These are phyloP conservation scores for Hansenula anomala DNA, from an alignment of 1,139 yeast genomes.

Conservation along the genomic window DNA sequence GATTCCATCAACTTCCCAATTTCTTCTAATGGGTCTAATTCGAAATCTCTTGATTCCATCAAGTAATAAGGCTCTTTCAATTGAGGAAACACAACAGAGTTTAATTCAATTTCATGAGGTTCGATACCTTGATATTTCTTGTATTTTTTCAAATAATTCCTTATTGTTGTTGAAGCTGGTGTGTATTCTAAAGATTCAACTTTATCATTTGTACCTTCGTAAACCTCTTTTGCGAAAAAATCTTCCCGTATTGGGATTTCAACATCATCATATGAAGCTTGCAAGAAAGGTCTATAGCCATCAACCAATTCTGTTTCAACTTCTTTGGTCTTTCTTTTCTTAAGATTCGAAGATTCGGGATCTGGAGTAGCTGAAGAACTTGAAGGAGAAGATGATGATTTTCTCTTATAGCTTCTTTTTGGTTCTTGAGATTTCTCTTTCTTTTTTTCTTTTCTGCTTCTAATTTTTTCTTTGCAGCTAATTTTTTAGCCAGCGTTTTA, in stretches of 20 bases:
- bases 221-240: constrained; percentile 18
- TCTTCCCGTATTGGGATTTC: constrained; percentile 17
- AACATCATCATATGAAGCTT: constrained; percentile 10
- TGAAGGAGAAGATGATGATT: too few relatives aligned
- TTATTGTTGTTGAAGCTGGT: constrained; percentile 11
- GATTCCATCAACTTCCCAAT: constrained; percentile 57
- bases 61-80: constrained; percentile 26
- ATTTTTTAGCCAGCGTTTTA: not conserved
- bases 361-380: not conserved
- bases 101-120: constrained; percentile 15
- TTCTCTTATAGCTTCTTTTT: too few relatives aligned
- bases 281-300: constrained; percentile 18
- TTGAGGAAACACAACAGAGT: constrained; percentile 24
- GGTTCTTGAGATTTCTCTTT: not conserved
- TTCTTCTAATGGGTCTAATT: constrained; percentile 69
- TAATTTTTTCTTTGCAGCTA: constrained; percentile 1
- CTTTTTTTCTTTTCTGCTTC: constrained; percentile 2
- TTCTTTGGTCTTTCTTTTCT: constrained; percentile 6
- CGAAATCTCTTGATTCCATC: constrained; percentile 26
- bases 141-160: constrained; percentile 9
- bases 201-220: constrained; percentile 2
- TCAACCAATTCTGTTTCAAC: constrained; percentile 10
- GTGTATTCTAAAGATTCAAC: constrained; percentile 8
- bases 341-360: constrained; percentile 12
- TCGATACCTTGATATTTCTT: constrained; percentile 11